These are phyloP conservation scores for Magnusiomyces fungicola DNA, from an alignment of 1,139 yeast species.

Conservation along the genomic window DNA sequence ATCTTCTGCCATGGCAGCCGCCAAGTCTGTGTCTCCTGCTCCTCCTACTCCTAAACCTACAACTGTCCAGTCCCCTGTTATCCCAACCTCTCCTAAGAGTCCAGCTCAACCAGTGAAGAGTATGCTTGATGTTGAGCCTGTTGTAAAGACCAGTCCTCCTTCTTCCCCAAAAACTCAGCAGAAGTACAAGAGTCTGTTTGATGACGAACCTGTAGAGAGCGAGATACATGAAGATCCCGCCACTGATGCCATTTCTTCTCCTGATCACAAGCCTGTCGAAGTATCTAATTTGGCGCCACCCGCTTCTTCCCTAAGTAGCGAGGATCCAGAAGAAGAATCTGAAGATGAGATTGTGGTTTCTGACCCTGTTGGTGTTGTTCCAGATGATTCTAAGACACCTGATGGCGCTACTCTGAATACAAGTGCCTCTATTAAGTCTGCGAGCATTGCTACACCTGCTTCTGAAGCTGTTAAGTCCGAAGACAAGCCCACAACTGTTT, in stretches of 20 bases:
- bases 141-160: background rate
- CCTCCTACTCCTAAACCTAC: background rate
- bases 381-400: background rate
- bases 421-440: background rate
- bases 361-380: background rate
- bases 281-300: background rate
- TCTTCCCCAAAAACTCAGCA: slow-evolving; percentile 1
- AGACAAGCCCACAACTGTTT: background rate
- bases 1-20: background rate
- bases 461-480: background rate
- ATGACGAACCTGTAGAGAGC: too few species aligned
- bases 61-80: background rate
- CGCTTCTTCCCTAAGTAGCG: too few species aligned
- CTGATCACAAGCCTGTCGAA: background rate
- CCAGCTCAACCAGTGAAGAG: slow-evolving; percentile 5
- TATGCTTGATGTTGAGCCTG: slow-evolving; percentile 8
- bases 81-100: background rate
- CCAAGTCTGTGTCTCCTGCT: background rate
- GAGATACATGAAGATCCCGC: slow-evolving; percentile 3
- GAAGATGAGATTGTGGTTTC: background rate
- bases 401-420: background rate
- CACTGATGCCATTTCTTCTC: slow-evolving; percentile 1
- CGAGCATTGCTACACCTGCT: background rate
- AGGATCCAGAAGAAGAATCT: background rate
- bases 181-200: slow-evolving; percentile 1